Conservation (phyloP, 495 filamentous ascomycete genomes). For the Aspergillus egyptiacus region DNA sequence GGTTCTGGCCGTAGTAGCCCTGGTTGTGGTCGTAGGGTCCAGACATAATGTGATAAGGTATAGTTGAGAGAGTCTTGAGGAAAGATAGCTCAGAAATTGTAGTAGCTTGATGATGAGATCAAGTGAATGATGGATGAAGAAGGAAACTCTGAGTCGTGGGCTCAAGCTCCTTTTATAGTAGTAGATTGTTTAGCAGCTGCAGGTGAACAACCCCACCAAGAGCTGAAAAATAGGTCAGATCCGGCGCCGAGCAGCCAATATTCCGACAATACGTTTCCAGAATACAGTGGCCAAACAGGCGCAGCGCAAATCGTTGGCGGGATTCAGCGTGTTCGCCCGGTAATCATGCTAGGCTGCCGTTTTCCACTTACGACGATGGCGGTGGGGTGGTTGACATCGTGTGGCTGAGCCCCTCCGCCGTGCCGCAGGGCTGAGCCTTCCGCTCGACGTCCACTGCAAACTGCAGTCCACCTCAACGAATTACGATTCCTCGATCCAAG, state of each 20-base stretch:
- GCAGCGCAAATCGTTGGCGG: background rate
- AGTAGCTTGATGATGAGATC: background rate
- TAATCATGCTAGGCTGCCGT: conserved; percentile 4
- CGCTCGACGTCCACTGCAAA: background rate
- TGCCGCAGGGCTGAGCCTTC: conserved; percentile 10
- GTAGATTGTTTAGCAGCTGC: conserved; percentile 17
- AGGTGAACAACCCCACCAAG: conserved; percentile 19
- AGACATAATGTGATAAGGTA: conserved; percentile 29
- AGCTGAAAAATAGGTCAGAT: conserved; percentile 6
- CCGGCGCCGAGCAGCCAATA: background rate
- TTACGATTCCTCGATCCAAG: background rate
- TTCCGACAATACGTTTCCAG: background rate
- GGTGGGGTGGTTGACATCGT: conserved; percentile 4
- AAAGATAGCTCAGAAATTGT: background rate
- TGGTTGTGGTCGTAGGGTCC: conserved; percentile 38
- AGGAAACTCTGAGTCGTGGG: conserved; percentile 16
- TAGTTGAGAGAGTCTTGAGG: background rate
- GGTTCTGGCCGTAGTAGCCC: conserved; percentile 16
- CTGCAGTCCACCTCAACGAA: conserved; percentile 1
- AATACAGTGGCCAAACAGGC: conserved; percentile 10
- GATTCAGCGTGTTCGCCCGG: background rate
- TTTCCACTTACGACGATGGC: background rate
- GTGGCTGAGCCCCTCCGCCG: background rate
- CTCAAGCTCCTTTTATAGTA: conserved; percentile 16
- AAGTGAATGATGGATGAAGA: conserved; percentile 12